Evolutionary conservation across 768 basidiomycete genomes (phyloP).

Genomic region (Kwoniella newhampshirensis): DNA sequence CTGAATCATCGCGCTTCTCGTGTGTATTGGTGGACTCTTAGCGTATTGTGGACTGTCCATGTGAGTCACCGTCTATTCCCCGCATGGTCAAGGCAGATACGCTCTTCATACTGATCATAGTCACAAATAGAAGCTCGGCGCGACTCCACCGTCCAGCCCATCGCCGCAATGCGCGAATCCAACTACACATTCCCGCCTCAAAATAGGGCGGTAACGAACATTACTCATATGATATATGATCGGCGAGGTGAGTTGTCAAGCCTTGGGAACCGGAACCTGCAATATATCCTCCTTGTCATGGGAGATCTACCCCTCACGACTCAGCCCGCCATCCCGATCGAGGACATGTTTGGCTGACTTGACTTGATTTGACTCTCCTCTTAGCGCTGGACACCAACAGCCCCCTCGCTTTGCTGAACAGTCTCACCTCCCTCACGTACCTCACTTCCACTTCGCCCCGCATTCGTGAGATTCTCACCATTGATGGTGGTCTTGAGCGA

Average conservation of each 20-base stretch:
- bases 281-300: too few species aligned
- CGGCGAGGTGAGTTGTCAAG: slow-evolving; percentile 69
- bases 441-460: slow-evolving; percentile 95
- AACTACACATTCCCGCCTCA: slow-evolving; percentile 93
- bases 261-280: too few species aligned
- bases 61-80: too few species aligned
- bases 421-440: slow-evolving; percentile 90
- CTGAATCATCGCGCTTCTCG: too few species aligned
- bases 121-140: not conserved
- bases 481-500: slow-evolving; percentile 95
- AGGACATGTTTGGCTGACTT: not conserved
- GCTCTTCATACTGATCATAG: slow-evolving; percentile 5
- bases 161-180: slow-evolving; percentile 74
- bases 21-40: too few species aligned
- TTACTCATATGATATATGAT: slow-evolving; percentile 92
- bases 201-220: slow-evolving; percentile 92
- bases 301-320: not conserved
- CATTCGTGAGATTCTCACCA: slow-evolving; percentile 96
- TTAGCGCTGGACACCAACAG: slow-evolving; percentile 55
- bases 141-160: not conserved
- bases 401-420: slow-evolving; percentile 70
- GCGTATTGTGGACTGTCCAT: too few species aligned
- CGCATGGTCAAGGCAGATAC: not conserved
- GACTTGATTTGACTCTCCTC: not conserved
- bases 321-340: not conserved